Conservation (phyloP, 768 basidiomycete genomes). For the Phanerochaete sordida region DNA sequence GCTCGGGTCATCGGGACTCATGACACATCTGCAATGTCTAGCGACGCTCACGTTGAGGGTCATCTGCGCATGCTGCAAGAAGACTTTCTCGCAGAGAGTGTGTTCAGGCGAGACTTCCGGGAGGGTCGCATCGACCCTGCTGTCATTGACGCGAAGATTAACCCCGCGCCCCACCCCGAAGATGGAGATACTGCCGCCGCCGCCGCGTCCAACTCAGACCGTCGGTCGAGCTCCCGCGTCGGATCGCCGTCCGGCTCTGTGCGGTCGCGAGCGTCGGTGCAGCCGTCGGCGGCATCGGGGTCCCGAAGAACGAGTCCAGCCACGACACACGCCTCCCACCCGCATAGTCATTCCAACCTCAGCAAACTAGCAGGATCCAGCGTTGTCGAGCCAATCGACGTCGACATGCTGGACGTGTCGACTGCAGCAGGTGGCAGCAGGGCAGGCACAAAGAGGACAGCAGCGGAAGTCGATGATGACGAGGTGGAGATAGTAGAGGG, state of each 20-base stretch:
- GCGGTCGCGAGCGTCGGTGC: conserved; percentile 33
- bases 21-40: conserved; percentile 57
- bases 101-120: conserved; percentile 76
- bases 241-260: conserved; percentile 49
- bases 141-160: conserved; percentile 16
- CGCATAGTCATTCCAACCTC: conserved; percentile 44
- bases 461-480: conserved; percentile 27
- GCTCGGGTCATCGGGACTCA: conserved; percentile 24
- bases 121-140: conserved; percentile 53
- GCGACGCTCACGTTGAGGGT: conserved; percentile 34
- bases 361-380: conserved; percentile 30
- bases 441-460: conserved; percentile 45
- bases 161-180: conserved; percentile 25
- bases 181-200: conserved; percentile 16
- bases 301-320: conserved; percentile 20
- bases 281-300: conserved; percentile 4
- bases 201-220: conserved; percentile 4
- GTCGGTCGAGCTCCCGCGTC: conserved; percentile 36
- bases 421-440: not conserved
- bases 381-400: conserved; percentile 33
- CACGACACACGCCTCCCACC: conserved; percentile 28
- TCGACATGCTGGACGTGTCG: conserved; percentile 41
- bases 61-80: conserved; percentile 64
- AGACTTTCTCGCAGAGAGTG: conserved; percentile 53
- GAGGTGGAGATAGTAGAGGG: conserved; percentile 28